phyloP scores from a whole-genome alignment of 345 rosid genomes.

The Erucastrum elatum region DNA sequence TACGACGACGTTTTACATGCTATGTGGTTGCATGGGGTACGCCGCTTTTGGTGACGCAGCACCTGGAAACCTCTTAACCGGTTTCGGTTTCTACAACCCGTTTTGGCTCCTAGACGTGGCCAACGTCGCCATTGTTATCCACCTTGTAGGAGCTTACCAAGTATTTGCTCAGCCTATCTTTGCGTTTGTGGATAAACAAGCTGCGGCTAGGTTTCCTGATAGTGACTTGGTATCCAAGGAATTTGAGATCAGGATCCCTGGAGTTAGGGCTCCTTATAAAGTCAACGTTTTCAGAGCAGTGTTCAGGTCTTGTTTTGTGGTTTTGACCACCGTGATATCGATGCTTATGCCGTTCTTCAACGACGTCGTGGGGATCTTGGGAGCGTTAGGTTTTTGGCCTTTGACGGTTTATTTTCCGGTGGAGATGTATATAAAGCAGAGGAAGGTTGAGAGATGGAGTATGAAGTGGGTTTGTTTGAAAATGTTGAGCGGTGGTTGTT shows the following conservation, averaged over 20 bases:
- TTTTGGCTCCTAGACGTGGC: constrained; percentile 75
- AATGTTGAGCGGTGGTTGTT: constrained; percentile 56
- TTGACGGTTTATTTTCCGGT: constrained; percentile 75
- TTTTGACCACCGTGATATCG: constrained; percentile 62
- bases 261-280: constrained; percentile 34
- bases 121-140: constrained; percentile 67
- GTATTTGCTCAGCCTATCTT: constrained; percentile 72
- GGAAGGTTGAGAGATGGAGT: constrained; percentile 62
- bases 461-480: constrained; percentile 62
- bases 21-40: constrained; percentile 73
- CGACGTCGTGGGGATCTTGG: constrained; percentile 67
- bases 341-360: constrained; percentile 78
- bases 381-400: constrained; percentile 84
- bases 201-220: constrained; percentile 45
- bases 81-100: constrained; percentile 77
- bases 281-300: constrained; percentile 60
- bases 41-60: constrained; percentile 70
- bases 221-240: constrained; percentile 48
- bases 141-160: constrained; percentile 78
- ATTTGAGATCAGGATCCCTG: constrained; percentile 46
- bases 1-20: constrained; percentile 50
- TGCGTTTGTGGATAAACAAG: constrained; percentile 61
- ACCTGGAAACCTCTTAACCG: constrained; percentile 76
- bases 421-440: constrained; percentile 69
- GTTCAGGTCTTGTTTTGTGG: constrained; percentile 56